Conservation (phyloP, 106 monocot genomes). For the Allium fistulosum region DNA sequence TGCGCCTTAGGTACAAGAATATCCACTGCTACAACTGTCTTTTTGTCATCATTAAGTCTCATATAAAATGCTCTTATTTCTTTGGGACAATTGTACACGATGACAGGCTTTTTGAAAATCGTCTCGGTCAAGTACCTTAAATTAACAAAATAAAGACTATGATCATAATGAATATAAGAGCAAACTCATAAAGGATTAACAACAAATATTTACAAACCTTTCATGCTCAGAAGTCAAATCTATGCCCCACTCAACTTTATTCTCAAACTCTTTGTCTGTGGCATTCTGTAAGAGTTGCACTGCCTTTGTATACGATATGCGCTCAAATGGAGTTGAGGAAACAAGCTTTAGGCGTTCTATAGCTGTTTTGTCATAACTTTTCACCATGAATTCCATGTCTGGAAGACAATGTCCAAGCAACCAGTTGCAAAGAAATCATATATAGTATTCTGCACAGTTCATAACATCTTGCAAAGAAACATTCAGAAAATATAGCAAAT, state of each 20-base stretch:
- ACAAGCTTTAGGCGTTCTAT: conserved; percentile 55
- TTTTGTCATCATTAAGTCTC: conserved; percentile 63
- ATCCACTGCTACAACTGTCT: conserved; percentile 77
- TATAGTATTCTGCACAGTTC: conserved; percentile 62
- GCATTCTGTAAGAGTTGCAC: no score
- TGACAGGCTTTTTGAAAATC: conserved; percentile 70
- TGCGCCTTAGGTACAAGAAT: conserved; percentile 73
- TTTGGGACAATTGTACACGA: conserved; percentile 77
- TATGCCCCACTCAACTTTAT: no score
- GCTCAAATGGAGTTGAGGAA: no score
- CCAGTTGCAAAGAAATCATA: conserved; percentile 62
- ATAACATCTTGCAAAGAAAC: conserved; percentile 50
- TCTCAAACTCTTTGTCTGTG: conserved; percentile 45
- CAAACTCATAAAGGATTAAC: no score
- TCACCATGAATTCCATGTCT: conserved; percentile 75
- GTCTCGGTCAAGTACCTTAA: conserved; percentile 70
- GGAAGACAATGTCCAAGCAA: conserved; percentile 46
- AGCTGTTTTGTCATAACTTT: conserved; percentile 46
- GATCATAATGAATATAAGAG: no score
- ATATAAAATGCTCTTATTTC: conserved; percentile 75
- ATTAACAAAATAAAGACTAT: conserved; percentile 21
- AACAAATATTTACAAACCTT: no score
- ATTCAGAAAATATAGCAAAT: no score
- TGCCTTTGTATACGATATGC: no score
- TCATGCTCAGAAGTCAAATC: no score